Conservation (phyloP, 2,329 filamentous ascomycete genomes). For the Apiospora phragmitis region DNA sequence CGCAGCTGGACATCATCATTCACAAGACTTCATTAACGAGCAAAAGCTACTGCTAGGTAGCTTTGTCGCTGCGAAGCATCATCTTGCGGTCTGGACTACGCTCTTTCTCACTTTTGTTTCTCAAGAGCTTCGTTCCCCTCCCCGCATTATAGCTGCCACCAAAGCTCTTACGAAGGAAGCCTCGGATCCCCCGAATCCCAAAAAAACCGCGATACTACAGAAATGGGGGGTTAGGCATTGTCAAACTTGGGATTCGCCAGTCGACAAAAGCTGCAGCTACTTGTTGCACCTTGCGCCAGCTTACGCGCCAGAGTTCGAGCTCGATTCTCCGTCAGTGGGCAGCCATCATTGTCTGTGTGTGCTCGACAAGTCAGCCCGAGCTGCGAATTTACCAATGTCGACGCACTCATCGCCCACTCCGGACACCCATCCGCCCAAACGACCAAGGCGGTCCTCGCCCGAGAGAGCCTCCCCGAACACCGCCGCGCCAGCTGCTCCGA, state of each 20-base stretch:
- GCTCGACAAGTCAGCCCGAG: neutral
- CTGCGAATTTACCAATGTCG: slow-evolving; percentile 37
- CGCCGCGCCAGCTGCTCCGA: slow-evolving; percentile 34
- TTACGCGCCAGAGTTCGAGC: neutral
- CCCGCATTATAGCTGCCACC: neutral
- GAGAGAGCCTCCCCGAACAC: slow-evolving; percentile 45
- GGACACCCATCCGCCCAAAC: slow-evolving; percentile 55
- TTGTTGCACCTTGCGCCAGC: neutral
- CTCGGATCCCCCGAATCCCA: neutral
- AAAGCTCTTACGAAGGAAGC: neutral
- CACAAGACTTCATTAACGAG: neutral
- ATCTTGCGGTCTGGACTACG: neutral
- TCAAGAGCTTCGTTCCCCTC: neutral
- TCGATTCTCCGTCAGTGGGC: neutral
- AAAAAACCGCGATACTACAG: neutral
- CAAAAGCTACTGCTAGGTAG: neutral
- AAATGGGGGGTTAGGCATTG: slow-evolving; percentile 3
- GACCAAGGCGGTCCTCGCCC: slow-evolving; percentile 55
- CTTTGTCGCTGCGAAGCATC: neutral
- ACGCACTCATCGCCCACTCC: slow-evolving; percentile 50
- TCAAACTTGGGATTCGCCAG: neutral
- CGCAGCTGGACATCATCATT: neutral
- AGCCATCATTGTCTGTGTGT: neutral
- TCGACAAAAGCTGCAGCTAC: neutral
- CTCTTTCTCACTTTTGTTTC: neutral